Evolutionary conservation across 1,284 basidiomycete species (phyloP).

Genomic region (Flammula alnicola): DNA sequence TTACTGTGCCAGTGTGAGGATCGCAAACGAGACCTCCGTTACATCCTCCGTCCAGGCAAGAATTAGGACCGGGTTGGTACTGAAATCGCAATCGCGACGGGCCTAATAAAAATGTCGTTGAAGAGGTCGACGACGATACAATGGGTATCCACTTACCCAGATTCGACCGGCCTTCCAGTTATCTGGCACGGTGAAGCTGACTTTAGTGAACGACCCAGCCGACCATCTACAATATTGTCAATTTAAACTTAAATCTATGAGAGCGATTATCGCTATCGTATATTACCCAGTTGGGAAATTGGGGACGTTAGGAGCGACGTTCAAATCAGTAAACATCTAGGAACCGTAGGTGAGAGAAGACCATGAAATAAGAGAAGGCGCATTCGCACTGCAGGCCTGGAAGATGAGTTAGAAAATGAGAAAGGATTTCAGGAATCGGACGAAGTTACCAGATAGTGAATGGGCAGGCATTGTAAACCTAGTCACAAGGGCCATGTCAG

Average conservation of each 20-base stretch:
- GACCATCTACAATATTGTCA: conserved; percentile 39
- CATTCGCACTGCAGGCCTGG: conserved; percentile 41
- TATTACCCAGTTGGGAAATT: conserved; percentile 40
- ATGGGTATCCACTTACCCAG: conserved; percentile 42
- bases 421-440: background rate
- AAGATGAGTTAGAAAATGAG: background rate
- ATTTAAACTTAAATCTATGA: background rate
- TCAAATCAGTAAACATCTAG: conserved; percentile 46
- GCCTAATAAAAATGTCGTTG: conserved; percentile 36
- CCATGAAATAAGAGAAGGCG: conserved; percentile 23
- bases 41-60: conserved; percentile 59
- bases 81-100: conserved; percentile 53
- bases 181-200: conserved; percentile 49
- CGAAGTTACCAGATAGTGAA: conserved; percentile 49
- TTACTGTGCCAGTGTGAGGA: conserved; percentile 50
- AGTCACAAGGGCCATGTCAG: background rate
- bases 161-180: conserved; percentile 56
- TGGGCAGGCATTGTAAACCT: conserved; percentile 49
- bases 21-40: conserved; percentile 62
- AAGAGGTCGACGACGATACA: too few relatives aligned
- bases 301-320: conserved; percentile 40
- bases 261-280: background rate
- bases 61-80: conserved; percentile 53
- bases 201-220: conserved; percentile 39
- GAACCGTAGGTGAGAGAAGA: background rate